These are phyloP conservation scores for Phytophthora pisi DNA, from an alignment of 352 stramenopile species.

Conservation along the genomic window DNA sequence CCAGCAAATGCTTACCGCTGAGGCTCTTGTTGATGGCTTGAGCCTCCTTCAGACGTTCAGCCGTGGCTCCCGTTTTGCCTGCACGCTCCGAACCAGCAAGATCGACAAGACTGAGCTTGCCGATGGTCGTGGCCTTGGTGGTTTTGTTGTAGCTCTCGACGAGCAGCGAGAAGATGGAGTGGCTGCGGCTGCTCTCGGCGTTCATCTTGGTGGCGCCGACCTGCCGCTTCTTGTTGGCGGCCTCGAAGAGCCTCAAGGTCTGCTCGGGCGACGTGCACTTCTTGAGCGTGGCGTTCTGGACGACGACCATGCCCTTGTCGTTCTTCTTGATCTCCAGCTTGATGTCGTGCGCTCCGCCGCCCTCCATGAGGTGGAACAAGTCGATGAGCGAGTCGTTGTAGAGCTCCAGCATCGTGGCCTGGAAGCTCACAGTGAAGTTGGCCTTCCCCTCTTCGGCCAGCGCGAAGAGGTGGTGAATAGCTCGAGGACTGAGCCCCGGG, in stretches of 20 bases:
- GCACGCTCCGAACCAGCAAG: slow-evolving; percentile 89
- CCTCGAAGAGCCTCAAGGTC: slow-evolving; percentile 86
- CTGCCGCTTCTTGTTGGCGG: slow-evolving; percentile 89
- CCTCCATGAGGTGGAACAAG: slow-evolving; percentile 86
- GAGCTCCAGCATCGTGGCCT: slow-evolving; percentile 92
- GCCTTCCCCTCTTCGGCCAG: slow-evolving; percentile 57
- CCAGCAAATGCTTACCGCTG: slow-evolving; percentile 47
- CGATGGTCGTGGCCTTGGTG: slow-evolving; percentile 80
- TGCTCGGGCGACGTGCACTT: slow-evolving; percentile 68
- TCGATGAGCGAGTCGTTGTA: slow-evolving; percentile 94
- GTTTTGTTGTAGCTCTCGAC: slow-evolving; percentile 91
- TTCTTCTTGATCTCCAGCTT: slow-evolving; percentile 96
- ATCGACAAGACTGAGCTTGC: slow-evolving; percentile 90
- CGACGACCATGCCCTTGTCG: slow-evolving; percentile 91
- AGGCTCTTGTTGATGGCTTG: slow-evolving; percentile 93
- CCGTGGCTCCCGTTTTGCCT: slow-evolving; percentile 86
- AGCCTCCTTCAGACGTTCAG: slow-evolving; percentile 85
- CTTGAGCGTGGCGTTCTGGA: slow-evolving; percentile 89
- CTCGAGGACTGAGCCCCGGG: slow-evolving; percentile 85
- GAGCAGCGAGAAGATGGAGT: slow-evolving; percentile 91
- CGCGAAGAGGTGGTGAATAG: slow-evolving; percentile 88
- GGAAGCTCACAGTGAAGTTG: slow-evolving; percentile 74
- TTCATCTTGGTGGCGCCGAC: slow-evolving; percentile 94
- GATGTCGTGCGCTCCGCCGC: slow-evolving; percentile 41
- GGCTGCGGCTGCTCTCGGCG: slow-evolving; percentile 88